Percentiles rank a stretch among this genome's conserved stretches.
These are phyloP conservation scores for Komagataella populi DNA, from an alignment of 805 yeast species.

Conservation along the genomic window DNA sequence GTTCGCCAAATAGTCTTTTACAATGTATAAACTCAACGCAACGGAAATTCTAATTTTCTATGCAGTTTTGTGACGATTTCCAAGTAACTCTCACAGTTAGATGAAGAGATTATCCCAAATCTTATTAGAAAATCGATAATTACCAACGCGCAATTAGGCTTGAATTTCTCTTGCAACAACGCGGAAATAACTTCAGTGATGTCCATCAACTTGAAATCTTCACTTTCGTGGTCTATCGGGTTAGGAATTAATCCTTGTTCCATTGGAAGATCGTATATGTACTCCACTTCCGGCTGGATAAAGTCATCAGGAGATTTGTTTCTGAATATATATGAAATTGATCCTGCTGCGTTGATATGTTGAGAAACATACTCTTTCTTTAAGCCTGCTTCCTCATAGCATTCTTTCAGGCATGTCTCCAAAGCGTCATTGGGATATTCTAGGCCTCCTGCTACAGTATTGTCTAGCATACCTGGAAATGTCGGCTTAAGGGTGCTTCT, in stretches of 20 bases:
- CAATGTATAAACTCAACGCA: conserved; percentile 7
- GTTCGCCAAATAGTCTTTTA: conserved; percentile 54
- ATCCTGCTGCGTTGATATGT: conserved; percentile 42
- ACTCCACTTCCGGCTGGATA: conserved; percentile 87
- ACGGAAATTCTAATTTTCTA: conserved; percentile 59
- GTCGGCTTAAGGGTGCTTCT: conserved; percentile 72
- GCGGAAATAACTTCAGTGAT: conserved; percentile 40
- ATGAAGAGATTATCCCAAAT: conserved; percentile 59
- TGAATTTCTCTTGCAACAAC: conserved; percentile 52
- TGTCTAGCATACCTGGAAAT: conserved; percentile 83
- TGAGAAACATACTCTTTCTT: conserved; percentile 30
- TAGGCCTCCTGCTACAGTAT: conserved; percentile 91
- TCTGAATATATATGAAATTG: conserved; percentile 50
- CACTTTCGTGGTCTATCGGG: conserved; percentile 68
- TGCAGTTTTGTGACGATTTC: conserved; percentile 51
- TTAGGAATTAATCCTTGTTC: conserved; percentile 32
- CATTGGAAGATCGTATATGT: conserved; percentile 57
- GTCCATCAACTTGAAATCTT: conserved; percentile 50
- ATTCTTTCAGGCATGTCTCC: conserved; percentile 78
- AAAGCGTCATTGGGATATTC: conserved; percentile 65
- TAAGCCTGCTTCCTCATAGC: conserved; percentile 87
- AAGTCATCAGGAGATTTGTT: conserved; percentile 30
- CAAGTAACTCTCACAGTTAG: conserved; percentile 50
- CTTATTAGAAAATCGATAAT: conserved; percentile 79
- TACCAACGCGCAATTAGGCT: conserved; percentile 79